Conservation (phyloP, 768 basidiomycete species). For the Gymnopilus dilepis region DNA sequence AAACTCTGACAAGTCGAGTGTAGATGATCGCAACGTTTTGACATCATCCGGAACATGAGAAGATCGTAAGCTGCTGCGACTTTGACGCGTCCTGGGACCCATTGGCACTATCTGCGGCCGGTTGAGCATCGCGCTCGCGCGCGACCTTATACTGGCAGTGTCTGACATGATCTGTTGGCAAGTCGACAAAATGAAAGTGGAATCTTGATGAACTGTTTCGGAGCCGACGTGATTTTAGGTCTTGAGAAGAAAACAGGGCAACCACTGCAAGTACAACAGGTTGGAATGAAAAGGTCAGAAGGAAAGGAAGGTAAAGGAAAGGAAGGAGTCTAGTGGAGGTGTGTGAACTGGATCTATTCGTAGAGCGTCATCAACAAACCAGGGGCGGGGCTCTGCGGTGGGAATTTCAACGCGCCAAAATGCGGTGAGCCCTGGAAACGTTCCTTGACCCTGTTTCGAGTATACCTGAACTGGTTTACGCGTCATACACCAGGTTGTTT, state of each 20-base stretch:
- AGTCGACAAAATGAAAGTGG: not conserved
- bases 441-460: not conserved
- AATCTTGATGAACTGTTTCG: not conserved
- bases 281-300: not conserved
- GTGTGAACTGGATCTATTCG: slow-evolving; percentile 12
- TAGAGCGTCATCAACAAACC: slow-evolving; percentile 4
- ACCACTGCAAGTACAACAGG: not conserved
- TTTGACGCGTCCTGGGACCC: slow-evolving; percentile 33
- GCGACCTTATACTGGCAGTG: slow-evolving; percentile 28
- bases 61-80: slow-evolving; percentile 23
- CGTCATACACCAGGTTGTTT: not conserved
- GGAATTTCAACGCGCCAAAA: slow-evolving; percentile 1
- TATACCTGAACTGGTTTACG: not conserved
- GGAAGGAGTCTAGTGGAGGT: not conserved
- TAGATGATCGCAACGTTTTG: slow-evolving; percentile 20
- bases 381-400: slow-evolving; percentile 3
- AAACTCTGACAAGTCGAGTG: slow-evolving; percentile 24
- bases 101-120: slow-evolving; percentile 32
- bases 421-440: not conserved
- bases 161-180: slow-evolving; percentile 34
- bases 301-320: not conserved
- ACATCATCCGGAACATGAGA: slow-evolving; percentile 26
- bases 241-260: not conserved
- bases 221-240: not conserved
- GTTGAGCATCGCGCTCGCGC: slow-evolving; percentile 32